Conservation (phyloP, 345 rosid species). For the Syzygium aromaticum region DNA sequence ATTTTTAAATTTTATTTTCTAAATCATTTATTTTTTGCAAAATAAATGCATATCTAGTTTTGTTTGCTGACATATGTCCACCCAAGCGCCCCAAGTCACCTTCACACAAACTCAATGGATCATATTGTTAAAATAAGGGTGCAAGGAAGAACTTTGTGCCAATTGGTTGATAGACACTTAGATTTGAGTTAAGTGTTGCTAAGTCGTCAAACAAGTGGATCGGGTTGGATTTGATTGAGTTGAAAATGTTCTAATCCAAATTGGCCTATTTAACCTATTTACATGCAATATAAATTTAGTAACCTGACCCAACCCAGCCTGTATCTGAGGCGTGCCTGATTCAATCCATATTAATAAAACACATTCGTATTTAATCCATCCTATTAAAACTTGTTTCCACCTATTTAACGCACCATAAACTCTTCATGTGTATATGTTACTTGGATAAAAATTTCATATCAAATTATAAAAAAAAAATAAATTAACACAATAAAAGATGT, state of each 20-base stretch:
- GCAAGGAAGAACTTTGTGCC: no score
- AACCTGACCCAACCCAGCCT: accelerated
- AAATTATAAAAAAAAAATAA: no score
- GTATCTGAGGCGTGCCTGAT: neutral
- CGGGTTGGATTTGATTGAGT: no score
- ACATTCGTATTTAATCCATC: neutral
- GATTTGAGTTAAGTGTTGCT: no score
- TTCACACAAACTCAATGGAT: neutral
- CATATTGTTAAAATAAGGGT: neutral
- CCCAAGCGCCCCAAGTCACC: slow-evolving; percentile 13
- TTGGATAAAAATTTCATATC: no score
- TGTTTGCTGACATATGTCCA: neutral
- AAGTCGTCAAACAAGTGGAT: neutral
- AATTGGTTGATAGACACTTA: no score
- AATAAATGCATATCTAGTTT: no score
- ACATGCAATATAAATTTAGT: neutral
- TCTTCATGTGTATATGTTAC: no score
- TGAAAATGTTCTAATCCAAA: no score
- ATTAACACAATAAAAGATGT: neutral
- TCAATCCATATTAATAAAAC: neutral
- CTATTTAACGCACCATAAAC: neutral
- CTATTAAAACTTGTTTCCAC: neutral
- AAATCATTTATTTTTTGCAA: no score
- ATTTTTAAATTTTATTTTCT: no score
- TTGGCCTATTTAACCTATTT: neutral